Percentiles rank a stretch among this genome's conserved stretches.
These are phyloP conservation scores for Ophiocytium majus DNA, from an alignment of 352 stramenopile species.

Conservation along the genomic window DNA sequence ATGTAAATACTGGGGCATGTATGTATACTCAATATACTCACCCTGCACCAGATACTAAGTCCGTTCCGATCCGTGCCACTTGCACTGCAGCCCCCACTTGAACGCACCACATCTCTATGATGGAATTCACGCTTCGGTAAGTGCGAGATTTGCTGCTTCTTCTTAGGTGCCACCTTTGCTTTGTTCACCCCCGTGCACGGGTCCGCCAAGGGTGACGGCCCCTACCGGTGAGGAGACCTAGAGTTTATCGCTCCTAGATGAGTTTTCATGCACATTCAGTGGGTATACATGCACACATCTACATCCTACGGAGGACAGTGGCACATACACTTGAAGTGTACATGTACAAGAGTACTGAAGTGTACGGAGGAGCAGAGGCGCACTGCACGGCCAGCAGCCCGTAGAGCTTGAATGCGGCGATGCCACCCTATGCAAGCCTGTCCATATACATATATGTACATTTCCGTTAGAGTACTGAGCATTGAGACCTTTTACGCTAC, in stretches of 20 bases:
- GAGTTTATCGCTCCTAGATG: not conserved
- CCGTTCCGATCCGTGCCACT: no score
- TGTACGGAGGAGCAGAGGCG: no score
- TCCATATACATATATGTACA: slow-evolving; percentile 70
- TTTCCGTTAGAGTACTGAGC: not conserved
- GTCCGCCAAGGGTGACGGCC: not conserved
- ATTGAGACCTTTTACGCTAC: not conserved
- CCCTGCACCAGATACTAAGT: no score
- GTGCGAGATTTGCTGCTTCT: no score
- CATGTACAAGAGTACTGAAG: not conserved
- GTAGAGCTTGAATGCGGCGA: slow-evolving; percentile 81
- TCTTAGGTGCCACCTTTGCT: no score
- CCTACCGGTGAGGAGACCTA: not conserved
- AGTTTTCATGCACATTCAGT: not conserved
- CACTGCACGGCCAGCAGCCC: slow-evolving; percentile 86
- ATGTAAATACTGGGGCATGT: no score
- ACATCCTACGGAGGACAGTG: not conserved
- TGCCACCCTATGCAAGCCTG: slow-evolving; percentile 67
- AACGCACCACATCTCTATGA: no score
- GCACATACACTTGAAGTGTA: no score
- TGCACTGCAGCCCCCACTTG: no score
- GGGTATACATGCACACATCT: not conserved
- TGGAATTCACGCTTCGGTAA: no score
- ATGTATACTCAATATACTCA: no score
- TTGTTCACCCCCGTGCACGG: no score